These are phyloP conservation scores for Cavenderia fasciculata DNA, from an alignment of 78 protist genomes.

Conservation along the genomic window DNA sequence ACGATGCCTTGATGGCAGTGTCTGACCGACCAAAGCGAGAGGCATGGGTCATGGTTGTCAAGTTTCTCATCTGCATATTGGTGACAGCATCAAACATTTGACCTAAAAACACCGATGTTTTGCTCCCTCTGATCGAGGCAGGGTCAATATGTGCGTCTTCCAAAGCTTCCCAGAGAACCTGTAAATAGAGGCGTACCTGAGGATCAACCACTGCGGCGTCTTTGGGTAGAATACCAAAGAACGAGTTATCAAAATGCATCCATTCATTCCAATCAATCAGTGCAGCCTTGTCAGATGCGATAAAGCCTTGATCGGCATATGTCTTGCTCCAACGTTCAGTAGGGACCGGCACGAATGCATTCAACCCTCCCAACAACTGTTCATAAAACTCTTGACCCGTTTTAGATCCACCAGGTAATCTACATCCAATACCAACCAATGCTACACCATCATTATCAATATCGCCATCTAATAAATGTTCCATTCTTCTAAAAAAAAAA, in stretches of 20 bases:
- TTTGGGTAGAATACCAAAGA: constrained; percentile 60
- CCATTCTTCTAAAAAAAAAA: too few species aligned
- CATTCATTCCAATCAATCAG: not conserved
- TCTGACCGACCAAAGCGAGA: not conserved
- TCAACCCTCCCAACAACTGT: not conserved
- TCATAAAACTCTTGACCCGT: constrained; percentile 17
- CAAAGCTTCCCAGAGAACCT: constrained; percentile 6
- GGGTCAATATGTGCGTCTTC: constrained; percentile 18
- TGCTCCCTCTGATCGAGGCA: not conserved
- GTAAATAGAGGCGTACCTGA: not conserved
- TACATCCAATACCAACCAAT: constrained; percentile 16
- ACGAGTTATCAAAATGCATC: constrained; percentile 56
- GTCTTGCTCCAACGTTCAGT: constrained; percentile 39
- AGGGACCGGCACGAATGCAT: constrained; percentile 54
- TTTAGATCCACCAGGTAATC: constrained; percentile 5
- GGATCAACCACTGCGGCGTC: not conserved
- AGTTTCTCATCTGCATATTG: constrained; percentile 35
- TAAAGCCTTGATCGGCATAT: constrained; percentile 7
- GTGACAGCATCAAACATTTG: not conserved
- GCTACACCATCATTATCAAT: constrained; percentile 30
- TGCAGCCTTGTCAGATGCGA: not conserved
- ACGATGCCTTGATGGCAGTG: constrained; percentile 26
- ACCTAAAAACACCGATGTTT: constrained; percentile 25
- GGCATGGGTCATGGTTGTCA: not conserved
- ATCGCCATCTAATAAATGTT: too few species aligned